These are phyloP conservation scores for Vickermania spadyakhi DNA, from an alignment of 208 protist species.

Conservation along the genomic window DNA sequence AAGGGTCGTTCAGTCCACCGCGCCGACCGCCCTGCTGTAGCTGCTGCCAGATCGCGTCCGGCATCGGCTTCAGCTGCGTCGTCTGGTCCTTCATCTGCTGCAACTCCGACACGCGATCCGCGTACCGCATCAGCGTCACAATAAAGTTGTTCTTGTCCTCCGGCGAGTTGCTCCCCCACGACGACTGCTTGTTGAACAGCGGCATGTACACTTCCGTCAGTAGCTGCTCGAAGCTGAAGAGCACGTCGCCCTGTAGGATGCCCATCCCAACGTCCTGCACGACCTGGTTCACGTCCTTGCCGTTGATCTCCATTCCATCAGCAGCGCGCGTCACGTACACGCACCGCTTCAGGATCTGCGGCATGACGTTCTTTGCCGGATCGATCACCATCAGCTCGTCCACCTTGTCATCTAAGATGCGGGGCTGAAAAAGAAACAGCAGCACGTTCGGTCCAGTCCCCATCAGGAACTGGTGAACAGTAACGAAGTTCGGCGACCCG, in stretches of 20 bases:
- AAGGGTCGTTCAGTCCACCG: constrained; percentile 65
- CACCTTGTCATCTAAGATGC: constrained; percentile 14
- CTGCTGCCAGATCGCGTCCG: constrained; percentile 66
- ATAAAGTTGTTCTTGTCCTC: constrained; percentile 84
- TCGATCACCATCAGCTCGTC: constrained; percentile 72
- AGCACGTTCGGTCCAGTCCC: constrained; percentile 64
- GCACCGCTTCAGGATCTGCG: constrained; percentile 61
- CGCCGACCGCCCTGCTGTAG: constrained; percentile 68
- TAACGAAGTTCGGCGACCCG: constrained; percentile 77
- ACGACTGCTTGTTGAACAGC: constrained; percentile 63
- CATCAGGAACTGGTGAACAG: constrained; percentile 77
- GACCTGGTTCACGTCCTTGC: constrained; percentile 59
- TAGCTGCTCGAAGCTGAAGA: constrained; percentile 82
- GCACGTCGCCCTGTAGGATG: constrained; percentile 67
- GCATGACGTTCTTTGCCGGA: constrained; percentile 39
- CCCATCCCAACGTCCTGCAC: constrained; percentile 86
- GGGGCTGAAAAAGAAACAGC: constrained; percentile 82
- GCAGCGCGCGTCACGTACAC: constrained; percentile 69
- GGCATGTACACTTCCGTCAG: constrained; percentile 89
- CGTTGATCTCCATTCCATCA: constrained; percentile 52
- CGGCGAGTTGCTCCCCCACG: constrained; percentile 86
- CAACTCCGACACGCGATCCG: constrained; percentile 84
- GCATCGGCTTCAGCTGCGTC: constrained; percentile 36
- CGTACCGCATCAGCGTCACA: constrained; percentile 73
- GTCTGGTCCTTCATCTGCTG: constrained; percentile 77